Percentiles rank a stretch among this genome's conserved stretches.
phyloP scores from a whole-genome alignment of 805 yeast species.

The Teunomyces funiuensis region DNA sequence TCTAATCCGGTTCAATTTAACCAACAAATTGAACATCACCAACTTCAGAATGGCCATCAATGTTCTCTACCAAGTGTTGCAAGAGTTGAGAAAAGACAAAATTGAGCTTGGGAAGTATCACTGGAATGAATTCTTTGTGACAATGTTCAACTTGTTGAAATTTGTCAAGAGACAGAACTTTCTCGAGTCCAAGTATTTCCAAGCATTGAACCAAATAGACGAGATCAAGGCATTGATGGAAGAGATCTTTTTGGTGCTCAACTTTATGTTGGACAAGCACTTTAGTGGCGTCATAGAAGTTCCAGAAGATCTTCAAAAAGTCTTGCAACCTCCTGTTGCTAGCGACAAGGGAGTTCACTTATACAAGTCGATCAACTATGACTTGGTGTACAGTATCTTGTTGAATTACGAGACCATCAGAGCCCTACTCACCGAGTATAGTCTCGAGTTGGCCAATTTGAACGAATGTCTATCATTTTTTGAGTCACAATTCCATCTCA shows the following conservation, averaged over 20 bases:
- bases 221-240: slow-evolving; percentile 21
- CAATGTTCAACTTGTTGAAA: slow-evolving; percentile 29
- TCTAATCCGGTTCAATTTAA: slow-evolving; percentile 37
- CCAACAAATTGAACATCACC: slow-evolving; percentile 32
- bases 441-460: slow-evolving; percentile 13
- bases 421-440: slow-evolving; percentile 15
- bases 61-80: slow-evolving; percentile 25
- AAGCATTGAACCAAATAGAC: slow-evolving; percentile 9
- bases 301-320: slow-evolving; percentile 10
- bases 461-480: slow-evolving; percentile 17
- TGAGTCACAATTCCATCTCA: slow-evolving; percentile 17
- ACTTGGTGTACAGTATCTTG: slow-evolving; percentile 29
- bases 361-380: slow-evolving; percentile 27
- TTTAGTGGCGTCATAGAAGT: slow-evolving; percentile 20
- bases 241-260: slow-evolving; percentile 23
- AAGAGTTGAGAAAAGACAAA: slow-evolving; percentile 16
- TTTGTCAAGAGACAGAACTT: slow-evolving; percentile 26
- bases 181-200: slow-evolving; percentile 15
- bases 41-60: slow-evolving; percentile 29
- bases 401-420: slow-evolving; percentile 23
- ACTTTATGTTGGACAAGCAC: slow-evolving; percentile 14
- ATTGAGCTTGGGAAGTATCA: slow-evolving; percentile 24
- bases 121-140: slow-evolving; percentile 36
- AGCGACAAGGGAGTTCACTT: slow-evolving; percentile 21
- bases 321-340: not conserved